Conservation (phyloP, 2,329 filamentous ascomycete species). For the Sporothrix pseudoabietina region DNA sequence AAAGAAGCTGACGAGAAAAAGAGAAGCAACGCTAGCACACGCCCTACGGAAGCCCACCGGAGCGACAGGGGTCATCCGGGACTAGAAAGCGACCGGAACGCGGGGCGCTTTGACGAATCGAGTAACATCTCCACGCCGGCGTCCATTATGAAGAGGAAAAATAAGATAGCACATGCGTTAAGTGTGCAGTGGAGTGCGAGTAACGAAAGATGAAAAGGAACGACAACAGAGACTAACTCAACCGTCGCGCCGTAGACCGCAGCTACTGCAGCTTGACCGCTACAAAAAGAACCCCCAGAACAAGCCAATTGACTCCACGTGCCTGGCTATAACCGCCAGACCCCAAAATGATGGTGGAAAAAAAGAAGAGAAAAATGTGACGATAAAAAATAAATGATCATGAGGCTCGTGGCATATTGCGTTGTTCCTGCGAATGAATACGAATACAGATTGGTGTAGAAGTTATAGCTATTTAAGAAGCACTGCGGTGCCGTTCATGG, state of each 20-base stretch:
- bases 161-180: not conserved
- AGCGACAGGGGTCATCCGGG: not conserved
- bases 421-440: not conserved
- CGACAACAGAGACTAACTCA: not conserved
- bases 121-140: constrained; percentile 10
- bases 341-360: not conserved
- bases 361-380: not conserved
- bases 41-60: not conserved
- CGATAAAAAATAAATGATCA: not conserved
- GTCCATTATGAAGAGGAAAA: not conserved
- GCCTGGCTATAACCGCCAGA: not conserved
- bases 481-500: not conserved
- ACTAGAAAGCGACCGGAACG: not conserved
- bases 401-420: not conserved
- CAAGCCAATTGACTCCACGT: not conserved
- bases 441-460: not conserved
- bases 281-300: not conserved
- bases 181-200: not conserved
- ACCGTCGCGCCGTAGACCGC: not conserved
- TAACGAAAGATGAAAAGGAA: not conserved
- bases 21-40: not conserved
- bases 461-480: not conserved
- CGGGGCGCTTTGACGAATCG: constrained; percentile 9
- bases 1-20: not conserved
- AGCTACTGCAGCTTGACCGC: not conserved